A percentile compares a stretch with the other conserved stretches of the same genome.
These are phyloP conservation scores for Podila clonocystis DNA, from an alignment of 192 early-diverging fungal genomes.

Conservation along the genomic window DNA sequence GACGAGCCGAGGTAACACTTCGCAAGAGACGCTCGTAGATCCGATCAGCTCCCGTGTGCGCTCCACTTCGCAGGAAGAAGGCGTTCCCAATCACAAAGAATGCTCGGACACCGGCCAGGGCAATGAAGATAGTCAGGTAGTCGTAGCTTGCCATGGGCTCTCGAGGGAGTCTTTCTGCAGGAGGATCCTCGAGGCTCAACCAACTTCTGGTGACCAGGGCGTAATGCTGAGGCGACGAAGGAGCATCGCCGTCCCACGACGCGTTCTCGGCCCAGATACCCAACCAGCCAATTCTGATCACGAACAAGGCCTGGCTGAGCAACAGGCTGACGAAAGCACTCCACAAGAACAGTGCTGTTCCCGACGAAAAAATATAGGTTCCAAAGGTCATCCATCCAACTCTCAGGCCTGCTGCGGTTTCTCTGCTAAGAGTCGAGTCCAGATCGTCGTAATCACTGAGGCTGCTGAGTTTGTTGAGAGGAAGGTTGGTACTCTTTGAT, in stretches of 20 bases:
- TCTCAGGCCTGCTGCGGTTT: slow-evolving; percentile 43
- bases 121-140: slow-evolving; percentile 24
- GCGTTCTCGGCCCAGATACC: slow-evolving; percentile 44
- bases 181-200: background rate
- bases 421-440: slow-evolving; percentile 45
- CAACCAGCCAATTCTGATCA: slow-evolving; percentile 41
- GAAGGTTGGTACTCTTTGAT: slow-evolving; percentile 36
- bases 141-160: slow-evolving; percentile 7
- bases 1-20: slow-evolving; percentile 26
- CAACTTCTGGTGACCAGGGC: background rate
- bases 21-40: slow-evolving; percentile 27
- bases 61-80: slow-evolving; percentile 30
- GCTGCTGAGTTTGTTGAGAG: slow-evolving; percentile 45
- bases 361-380: slow-evolving; percentile 40
- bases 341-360: slow-evolving; percentile 19
- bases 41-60: slow-evolving; percentile 24
- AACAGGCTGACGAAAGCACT: slow-evolving; percentile 37
- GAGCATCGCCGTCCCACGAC: slow-evolving; percentile 29
- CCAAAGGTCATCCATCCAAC: slow-evolving; percentile 39
- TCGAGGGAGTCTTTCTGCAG: background rate
- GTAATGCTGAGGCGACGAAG: slow-evolving; percentile 14
- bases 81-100: slow-evolving; percentile 43
- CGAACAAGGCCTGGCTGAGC: slow-evolving; percentile 40
- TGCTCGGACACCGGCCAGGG: slow-evolving; percentile 19
- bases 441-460: slow-evolving; percentile 47